These are phyloP conservation scores for Mentha longifolia DNA, from an alignment of 257 asterid genomes.

Conservation along the genomic window DNA sequence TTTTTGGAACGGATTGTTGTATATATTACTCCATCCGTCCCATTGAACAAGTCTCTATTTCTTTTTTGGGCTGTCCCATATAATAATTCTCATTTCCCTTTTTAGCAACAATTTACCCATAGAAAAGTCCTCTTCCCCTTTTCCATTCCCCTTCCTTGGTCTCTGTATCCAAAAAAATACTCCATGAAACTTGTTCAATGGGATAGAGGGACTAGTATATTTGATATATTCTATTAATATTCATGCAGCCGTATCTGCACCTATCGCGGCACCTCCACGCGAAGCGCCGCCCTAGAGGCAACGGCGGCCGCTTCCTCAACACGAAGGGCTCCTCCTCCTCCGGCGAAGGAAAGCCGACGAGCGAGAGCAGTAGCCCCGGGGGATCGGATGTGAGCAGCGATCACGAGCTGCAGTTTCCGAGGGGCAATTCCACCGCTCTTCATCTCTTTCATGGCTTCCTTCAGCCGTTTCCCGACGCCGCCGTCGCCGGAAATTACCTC, in stretches of 20 bases:
- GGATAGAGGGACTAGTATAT: no score
- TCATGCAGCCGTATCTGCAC: slow-evolving; percentile 71
- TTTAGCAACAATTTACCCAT: no score
- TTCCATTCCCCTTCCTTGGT: no score
- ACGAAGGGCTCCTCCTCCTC: slow-evolving; percentile 37
- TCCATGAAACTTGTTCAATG: no score
- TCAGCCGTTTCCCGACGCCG: neutral
- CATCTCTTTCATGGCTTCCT: slow-evolving; percentile 39
- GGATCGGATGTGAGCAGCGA: slow-evolving; percentile 41
- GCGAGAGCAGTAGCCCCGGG: slow-evolving; percentile 39
- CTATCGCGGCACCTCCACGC: slow-evolving; percentile 95
- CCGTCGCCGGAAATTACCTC: neutral
- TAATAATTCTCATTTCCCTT: no score
- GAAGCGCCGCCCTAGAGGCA: slow-evolving; percentile 85
- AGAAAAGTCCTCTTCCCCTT: no score
- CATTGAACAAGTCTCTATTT: no score
- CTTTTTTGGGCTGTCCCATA: no score
- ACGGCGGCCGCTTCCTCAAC: slow-evolving; percentile 89
- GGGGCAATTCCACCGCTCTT: slow-evolving; percentile 1
- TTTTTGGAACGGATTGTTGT: no score
- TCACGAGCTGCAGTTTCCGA: slow-evolving; percentile 21
- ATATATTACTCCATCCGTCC: no score
- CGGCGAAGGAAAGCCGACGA: slow-evolving; percentile 9
- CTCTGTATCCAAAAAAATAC: no score
- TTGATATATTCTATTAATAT: no score